A percentile compares a stretch with the other conserved stretches of the same genome.
Evolutionary conservation across 2,329 filamentous ascomycete genomes (phyloP).

Genomic region (Phialemoniopsis sp.): DNA sequence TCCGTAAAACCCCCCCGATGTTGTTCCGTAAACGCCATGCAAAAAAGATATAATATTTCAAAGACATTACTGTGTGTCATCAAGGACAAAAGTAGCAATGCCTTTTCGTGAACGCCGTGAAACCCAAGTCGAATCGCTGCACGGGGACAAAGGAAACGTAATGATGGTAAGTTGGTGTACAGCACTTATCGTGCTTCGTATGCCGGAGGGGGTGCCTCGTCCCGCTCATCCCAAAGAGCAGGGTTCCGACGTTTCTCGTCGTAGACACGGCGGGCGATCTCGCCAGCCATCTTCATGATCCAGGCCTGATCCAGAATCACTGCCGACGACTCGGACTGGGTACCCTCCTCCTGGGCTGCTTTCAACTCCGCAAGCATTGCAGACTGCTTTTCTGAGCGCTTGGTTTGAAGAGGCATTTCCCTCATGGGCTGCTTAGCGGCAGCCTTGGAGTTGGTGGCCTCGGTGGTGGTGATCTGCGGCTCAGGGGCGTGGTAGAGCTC

Average conservation of each 20-base stretch:
- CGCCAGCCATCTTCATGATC: conserved; percentile 90
- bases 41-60: too few species aligned
- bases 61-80: too few species aligned
- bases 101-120: too few species aligned
- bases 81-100: too few species aligned
- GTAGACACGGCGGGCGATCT: conserved; percentile 83
- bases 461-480: conserved; percentile 17
- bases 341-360: conserved; percentile 17
- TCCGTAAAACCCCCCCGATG: too few species aligned
- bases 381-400: conserved; percentile 7
- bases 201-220: conserved; percentile 57
- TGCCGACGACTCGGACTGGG: conserved; percentile 45
- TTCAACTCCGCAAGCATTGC: conserved; percentile 19
- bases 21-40: too few species aligned
- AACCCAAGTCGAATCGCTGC: too few species aligned
- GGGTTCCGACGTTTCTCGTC: conserved; percentile 69
- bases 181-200: conserved; percentile 48
- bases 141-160: conserved; percentile 3
- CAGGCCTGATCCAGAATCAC: conserved; percentile 75
- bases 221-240: conserved; percentile 48
- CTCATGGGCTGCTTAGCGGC: neutral
- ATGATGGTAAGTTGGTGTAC: conserved; percentile 1
- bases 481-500: conserved; percentile 21
- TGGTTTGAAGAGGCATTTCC: conserved; percentile 16
- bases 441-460: neutral